Evolutionary conservation across 352 stramenopile species (phyloP).

Genomic region (Globisporangium uncinulatum): DNA sequence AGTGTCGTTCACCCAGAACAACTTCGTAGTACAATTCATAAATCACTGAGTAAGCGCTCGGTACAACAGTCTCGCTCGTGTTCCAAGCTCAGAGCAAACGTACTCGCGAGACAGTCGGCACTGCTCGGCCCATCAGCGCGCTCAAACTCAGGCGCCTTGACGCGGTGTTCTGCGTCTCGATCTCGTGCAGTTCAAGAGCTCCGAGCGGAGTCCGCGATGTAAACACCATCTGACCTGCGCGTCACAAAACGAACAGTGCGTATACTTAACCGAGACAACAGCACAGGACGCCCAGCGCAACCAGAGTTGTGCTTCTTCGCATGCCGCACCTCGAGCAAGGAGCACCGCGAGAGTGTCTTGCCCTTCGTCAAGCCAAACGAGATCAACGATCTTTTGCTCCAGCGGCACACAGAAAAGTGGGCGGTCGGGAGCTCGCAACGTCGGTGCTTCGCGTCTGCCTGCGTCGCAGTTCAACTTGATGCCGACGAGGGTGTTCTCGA

Average conservation of each 20-base stretch:
- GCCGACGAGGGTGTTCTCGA: constrained; percentile 6
- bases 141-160: constrained; percentile 20
- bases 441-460: not conserved
- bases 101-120: constrained; percentile 15
- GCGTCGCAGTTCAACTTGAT: not conserved
- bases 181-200: constrained; percentile 10
- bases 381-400: constrained; percentile 3
- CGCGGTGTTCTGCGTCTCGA: constrained; percentile 13
- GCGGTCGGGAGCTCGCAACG: not conserved
- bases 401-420: not conserved
- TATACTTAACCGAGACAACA: not conserved
- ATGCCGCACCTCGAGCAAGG: constrained; percentile 20
- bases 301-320: not conserved
- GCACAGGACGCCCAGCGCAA: not conserved
- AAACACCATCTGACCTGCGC: constrained; percentile 20
- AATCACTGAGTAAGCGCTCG: not conserved
- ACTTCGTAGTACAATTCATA: not conserved
- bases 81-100: not conserved
- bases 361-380: not conserved
- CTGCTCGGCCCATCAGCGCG: constrained; percentile 13
- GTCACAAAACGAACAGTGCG: not conserved
- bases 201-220: not conserved
- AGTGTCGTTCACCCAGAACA: not conserved
- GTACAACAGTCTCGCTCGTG: not conserved
- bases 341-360: constrained; percentile 18